phyloP scores from a whole-genome alignment of 1,284 basidiomycete species.

The Ceratobasidium sp. region DNA sequence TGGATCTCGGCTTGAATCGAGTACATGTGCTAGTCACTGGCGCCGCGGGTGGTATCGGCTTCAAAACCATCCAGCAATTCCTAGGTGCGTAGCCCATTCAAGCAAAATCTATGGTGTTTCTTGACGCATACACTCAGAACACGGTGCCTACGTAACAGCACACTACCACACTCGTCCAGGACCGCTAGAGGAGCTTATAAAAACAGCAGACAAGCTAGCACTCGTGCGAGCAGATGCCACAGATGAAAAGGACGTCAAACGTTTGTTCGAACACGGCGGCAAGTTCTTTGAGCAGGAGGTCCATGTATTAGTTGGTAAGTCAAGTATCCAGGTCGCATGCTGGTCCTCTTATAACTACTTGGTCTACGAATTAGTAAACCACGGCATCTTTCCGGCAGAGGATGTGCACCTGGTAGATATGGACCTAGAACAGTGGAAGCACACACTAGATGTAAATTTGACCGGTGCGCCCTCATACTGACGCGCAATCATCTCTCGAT shows the following conservation, averaged over 20 bases:
- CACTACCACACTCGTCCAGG: conserved; percentile 74
- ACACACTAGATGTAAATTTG: conserved; percentile 73
- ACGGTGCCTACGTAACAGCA: conserved; percentile 78
- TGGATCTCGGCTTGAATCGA: conserved; percentile 59
- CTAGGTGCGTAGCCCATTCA: conserved; percentile 60
- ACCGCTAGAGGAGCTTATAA: conserved; percentile 64
- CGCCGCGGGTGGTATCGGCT: conserved; percentile 76
- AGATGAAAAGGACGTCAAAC: conserved; percentile 68
- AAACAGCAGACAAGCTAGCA: conserved; percentile 59
- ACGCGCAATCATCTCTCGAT: background rate
- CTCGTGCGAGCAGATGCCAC: conserved; percentile 71
- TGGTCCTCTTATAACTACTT: conserved; percentile 58
- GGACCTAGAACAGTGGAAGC: conserved; percentile 74
- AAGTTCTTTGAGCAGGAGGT: conserved; percentile 46
- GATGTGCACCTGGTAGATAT: conserved; percentile 70
- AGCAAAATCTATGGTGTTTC: background rate
- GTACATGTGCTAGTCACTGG: conserved; percentile 66
- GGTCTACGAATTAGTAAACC: conserved; percentile 68
- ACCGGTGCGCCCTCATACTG: conserved; percentile 60
- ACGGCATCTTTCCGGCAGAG: conserved; percentile 67
- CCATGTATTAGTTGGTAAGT: conserved; percentile 43
- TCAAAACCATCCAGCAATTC: conserved; percentile 68
- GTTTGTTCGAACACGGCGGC: conserved; percentile 52
- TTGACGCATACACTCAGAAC: conserved; percentile 62
- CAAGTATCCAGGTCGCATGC: background rate